Percentiles rank a stretch among this genome's conserved stretches.
phyloP scores from a whole-genome alignment of 1,284 basidiomycete genomes.

The Irpex rosettiformis region DNA sequence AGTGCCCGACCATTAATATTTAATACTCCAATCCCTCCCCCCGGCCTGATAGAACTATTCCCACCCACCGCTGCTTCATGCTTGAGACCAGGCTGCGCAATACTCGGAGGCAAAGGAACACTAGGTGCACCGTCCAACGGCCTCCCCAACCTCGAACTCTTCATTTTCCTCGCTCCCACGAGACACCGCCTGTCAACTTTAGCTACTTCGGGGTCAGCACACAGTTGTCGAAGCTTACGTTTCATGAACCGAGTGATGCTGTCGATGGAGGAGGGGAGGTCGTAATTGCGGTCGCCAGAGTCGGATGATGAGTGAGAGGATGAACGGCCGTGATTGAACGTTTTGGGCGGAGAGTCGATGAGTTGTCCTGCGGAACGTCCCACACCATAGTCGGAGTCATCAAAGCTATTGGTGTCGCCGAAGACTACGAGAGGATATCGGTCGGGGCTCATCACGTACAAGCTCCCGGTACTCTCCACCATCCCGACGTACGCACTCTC shows the following conservation, averaged over 20 bases:
- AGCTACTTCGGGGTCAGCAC: conserved; percentile 30
- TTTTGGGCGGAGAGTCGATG: conserved; percentile 38
- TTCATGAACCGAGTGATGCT: conserved; percentile 40
- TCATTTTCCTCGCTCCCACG: conserved; percentile 54
- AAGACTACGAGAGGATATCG: conserved; percentile 76
- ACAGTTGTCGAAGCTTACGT: conserved; percentile 28
- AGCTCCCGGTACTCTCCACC: conserved; percentile 64
- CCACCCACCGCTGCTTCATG: too few relatives aligned
- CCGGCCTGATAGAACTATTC: too few relatives aligned
- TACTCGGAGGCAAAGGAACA: conserved; percentile 15
- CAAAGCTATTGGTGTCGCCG: conserved; percentile 36
- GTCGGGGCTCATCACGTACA: conserved; percentile 76
- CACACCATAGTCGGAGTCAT: conserved; percentile 21
- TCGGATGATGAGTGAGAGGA: not conserved
- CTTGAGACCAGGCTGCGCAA: too few relatives aligned
- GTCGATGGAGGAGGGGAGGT: conserved; percentile 41
- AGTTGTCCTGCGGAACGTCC: conserved; percentile 19
- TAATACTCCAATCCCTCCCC: too few relatives aligned
- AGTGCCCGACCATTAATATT: too few relatives aligned
- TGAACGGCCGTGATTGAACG: conserved; percentile 1
- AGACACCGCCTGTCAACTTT: conserved; percentile 50
- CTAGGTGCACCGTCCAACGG: conserved; percentile 34
- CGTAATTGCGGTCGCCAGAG: conserved; percentile 12
- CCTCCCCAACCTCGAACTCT: conserved; percentile 32
- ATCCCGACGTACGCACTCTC: conserved; percentile 72